phyloP scores from a whole-genome alignment of 2,329 filamentous ascomycete genomes.

The Rutstroemia sp. region DNA sequence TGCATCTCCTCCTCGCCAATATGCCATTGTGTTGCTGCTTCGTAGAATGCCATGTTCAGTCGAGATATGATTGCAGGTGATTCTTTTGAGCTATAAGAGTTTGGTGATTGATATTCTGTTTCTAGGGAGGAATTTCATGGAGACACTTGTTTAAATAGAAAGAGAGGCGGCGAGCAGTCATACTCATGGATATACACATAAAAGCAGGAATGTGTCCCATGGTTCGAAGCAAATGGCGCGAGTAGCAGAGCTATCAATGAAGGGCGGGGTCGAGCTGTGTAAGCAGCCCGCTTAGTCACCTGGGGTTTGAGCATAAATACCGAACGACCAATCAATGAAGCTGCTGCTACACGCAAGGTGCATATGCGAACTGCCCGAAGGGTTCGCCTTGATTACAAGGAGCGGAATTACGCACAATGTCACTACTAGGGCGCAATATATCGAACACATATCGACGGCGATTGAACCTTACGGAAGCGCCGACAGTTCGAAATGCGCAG shows the following conservation, averaged over 20 bases:
- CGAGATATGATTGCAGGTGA: neutral
- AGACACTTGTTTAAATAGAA: neutral
- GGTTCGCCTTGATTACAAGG: too few species aligned
- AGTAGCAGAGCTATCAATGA: neutral
- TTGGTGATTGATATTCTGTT: neutral
- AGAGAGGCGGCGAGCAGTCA: neutral
- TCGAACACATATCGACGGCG: too few species aligned
- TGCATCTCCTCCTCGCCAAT: slow-evolving; percentile 61
- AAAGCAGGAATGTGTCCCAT: neutral
- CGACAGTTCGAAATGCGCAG: too few species aligned
- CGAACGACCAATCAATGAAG: too few species aligned
- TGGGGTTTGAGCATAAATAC: neutral
- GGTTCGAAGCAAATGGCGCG: neutral
- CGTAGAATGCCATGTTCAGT: slow-evolving; percentile 2
- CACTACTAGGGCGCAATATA: too few species aligned
- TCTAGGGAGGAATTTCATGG: neutral
- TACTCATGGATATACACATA: neutral
- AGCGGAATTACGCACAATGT: too few species aligned
- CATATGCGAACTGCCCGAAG: too few species aligned
- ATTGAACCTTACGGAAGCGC: too few species aligned
- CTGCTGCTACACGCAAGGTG: too few species aligned
- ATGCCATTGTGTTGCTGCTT: slow-evolving; percentile 33
- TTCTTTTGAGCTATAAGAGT: neutral
- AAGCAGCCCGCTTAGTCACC: neutral
- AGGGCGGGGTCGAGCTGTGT: neutral